Evolutionary conservation across 257 asterid genomes (phyloP).

Genomic region (Solanum etuberosum): DNA sequence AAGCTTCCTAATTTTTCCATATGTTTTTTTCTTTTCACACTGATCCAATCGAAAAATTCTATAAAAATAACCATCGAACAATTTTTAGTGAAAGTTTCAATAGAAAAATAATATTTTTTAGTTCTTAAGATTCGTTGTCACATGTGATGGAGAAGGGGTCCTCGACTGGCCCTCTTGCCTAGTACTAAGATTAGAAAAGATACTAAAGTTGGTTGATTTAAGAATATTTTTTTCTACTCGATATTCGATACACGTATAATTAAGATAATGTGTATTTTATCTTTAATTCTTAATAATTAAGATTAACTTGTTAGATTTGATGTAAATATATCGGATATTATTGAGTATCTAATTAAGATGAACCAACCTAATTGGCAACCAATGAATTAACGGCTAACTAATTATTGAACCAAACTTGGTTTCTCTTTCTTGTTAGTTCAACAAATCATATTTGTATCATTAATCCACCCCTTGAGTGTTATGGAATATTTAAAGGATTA

Average conservation of each 20-base stretch:
- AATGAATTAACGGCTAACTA: background rate
- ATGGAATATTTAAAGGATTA: background rate
- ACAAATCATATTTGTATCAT: background rate
- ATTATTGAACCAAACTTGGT: background rate
- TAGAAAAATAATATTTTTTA: no score
- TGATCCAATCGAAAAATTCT: background rate
- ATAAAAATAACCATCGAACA: background rate
- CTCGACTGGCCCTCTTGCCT: background rate
- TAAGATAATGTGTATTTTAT: background rate
- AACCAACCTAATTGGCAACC: background rate
- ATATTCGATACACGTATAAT: accelerated
- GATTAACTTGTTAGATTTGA: background rate
- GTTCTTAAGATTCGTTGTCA: background rate
- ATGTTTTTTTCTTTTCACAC: no score
- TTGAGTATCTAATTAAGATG: background rate
- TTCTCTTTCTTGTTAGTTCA: background rate
- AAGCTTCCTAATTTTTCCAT: no score
- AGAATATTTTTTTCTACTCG: no score
- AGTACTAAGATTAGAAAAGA: background rate
- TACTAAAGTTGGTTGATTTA: background rate
- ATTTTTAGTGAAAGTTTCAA: no score
- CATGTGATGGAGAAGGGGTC: background rate
- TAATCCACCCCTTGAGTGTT: background rate
- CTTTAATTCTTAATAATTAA: background rate
- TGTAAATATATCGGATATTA: background rate